Base-by-base conservation (phyloP, 2,329 filamentous ascomycete species). In the Didymella pomorum region DNA sequence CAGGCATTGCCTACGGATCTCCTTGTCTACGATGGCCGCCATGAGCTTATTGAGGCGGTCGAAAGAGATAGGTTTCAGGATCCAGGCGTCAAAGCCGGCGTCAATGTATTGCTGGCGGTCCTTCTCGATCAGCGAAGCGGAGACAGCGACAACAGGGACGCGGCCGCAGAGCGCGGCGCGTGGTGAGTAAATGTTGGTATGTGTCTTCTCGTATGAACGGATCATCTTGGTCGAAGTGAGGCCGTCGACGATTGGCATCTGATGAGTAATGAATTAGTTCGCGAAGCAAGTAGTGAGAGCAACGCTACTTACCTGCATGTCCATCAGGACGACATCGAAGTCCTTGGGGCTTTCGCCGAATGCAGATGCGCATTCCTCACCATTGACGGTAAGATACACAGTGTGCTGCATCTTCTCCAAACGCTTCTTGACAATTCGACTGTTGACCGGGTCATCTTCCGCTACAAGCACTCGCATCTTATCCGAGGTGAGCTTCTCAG, bases 241-340 rank as follows among this genome's bases (percentile, higher is more conserved):
- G 14, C 93, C 93, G 71, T 96, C 92, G 4, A 96, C 90, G 29
- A 96, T 95, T 18, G 93, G 92, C 93, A 97, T 96, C 92, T 96
- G 26, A 4, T 28, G 29, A 1, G 29, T 14, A 44, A 69, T 49
- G 70, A 52, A 35, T 55, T 9, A 18, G 9, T 18, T 25, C 2
- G 23, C 5, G 16, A 7, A 28, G 4, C 2, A 6, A 18, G 1
- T 25, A 9, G 3, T 20, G 2, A 8, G 18, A 16, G 62, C 44
- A 18, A n/a, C 14, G 18, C 10, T 23, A 25, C 86, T 76, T 73
- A 93, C 92, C 83, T 96, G 92, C 85, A 97, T 92, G 71, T 96
- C 93, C 93, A 96, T 96, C 62, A 97, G 81, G 46, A 97, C 82
- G 5, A 92, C 88, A 73, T 96, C 92, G 69, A 91, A 95, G 21